A percentile compares a stretch with the other conserved stretches of the same genome.
These are phyloP conservation scores for Arctium minus DNA, from an alignment of 129 eudicot species.

Conservation along the genomic window DNA sequence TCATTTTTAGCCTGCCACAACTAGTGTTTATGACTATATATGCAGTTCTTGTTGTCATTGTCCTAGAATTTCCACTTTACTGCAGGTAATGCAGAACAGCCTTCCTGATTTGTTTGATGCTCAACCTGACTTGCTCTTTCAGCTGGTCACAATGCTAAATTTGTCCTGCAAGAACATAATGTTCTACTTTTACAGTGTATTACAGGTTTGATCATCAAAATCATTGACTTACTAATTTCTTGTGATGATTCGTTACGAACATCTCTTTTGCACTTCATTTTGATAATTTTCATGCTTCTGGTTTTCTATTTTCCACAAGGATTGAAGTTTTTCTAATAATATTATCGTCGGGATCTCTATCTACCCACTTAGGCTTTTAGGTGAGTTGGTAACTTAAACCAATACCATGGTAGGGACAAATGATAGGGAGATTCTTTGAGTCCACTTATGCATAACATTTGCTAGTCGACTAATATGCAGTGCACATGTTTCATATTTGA, in stretches of 20 bases:
- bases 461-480: background rate
- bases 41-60: background rate
- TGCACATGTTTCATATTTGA: background rate
- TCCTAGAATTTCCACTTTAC: background rate
- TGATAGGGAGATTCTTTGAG: background rate
- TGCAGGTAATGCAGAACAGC: constrained; percentile 79
- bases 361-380: background rate
- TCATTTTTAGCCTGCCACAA: too few relatives aligned
- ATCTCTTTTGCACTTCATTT: background rate
- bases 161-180: constrained; percentile 73
- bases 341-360: background rate
- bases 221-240: background rate
- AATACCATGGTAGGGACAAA: background rate
- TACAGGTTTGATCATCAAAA: constrained; percentile 52
- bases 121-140: constrained; percentile 93
- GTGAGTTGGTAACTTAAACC: background rate
- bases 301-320: background rate
- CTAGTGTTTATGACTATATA: too few relatives aligned
- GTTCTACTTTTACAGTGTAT: constrained; percentile 87
- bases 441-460: background rate
- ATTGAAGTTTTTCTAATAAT: background rate
- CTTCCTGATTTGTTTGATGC: constrained; percentile 98
- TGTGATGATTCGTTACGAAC: background rate
- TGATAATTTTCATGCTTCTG: background rate
- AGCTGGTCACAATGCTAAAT: constrained; percentile 96